phyloP scores from a whole-genome alignment of 768 basidiomycete species.

The Cystoderma amianthinum region DNA sequence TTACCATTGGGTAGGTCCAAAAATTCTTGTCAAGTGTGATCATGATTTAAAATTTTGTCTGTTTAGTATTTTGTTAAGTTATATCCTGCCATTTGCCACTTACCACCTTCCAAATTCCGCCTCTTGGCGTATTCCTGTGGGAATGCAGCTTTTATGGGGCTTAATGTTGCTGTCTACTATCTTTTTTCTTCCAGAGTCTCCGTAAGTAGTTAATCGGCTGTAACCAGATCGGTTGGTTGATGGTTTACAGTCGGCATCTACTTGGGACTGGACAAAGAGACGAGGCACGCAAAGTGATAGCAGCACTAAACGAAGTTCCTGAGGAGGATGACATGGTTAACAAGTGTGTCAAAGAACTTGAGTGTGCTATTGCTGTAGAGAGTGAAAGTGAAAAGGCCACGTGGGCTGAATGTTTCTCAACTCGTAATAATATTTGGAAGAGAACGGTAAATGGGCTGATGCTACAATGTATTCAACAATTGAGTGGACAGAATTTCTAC shows the following conservation, averaged over 20 bases:
- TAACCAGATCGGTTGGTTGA: neutral
- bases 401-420: constrained; percentile 74
- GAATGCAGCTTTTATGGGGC: constrained; percentile 68
- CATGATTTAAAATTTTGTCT: neutral
- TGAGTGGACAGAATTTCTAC: constrained; percentile 80
- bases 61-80: constrained; percentile 62
- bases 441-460: constrained; percentile 78
- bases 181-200: constrained; percentile 74
- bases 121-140: constrained; percentile 73
- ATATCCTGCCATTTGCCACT: constrained; percentile 62
- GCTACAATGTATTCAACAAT: constrained; percentile 74
- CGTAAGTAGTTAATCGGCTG: constrained; percentile 32
- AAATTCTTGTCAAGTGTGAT: neutral
- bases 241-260: constrained; percentile 54
- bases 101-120: constrained; percentile 49
- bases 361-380: constrained; percentile 59
- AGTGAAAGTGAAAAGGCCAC: constrained; percentile 78
- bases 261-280: constrained; percentile 45
- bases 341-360: constrained; percentile 57
- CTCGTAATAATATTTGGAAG: constrained; percentile 61
- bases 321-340: constrained; percentile 50
- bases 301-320: constrained; percentile 57
- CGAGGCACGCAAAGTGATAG: constrained; percentile 58
- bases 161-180: constrained; percentile 59
- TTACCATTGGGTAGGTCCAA: constrained; percentile 53